These are phyloP conservation scores for Neurospora pannonica DNA, from an alignment of 495 filamentous ascomycete species.

Conservation along the genomic window DNA sequence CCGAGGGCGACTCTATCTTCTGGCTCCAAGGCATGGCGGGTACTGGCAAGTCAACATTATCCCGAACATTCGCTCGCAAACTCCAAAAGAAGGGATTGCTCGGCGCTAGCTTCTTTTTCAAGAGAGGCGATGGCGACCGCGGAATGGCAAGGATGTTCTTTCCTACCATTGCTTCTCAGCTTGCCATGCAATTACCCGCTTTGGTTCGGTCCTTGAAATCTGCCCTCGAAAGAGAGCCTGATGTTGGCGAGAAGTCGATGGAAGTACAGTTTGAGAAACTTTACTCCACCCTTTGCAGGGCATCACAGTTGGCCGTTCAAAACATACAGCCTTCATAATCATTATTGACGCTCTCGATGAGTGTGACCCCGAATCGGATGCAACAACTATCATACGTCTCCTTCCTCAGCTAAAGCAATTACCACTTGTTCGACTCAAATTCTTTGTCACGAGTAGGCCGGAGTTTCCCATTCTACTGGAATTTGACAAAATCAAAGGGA, in stretches of 20 bases:
- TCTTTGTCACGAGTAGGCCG: slow-evolving; percentile 34
- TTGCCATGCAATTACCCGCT: slow-evolving; percentile 20
- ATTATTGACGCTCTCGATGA: slow-evolving; percentile 48
- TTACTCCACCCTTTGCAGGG: slow-evolving; percentile 30
- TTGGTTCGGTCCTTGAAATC: slow-evolving; percentile 24
- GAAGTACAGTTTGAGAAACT: slow-evolving; percentile 42
- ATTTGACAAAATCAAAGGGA: slow-evolving; percentile 17
- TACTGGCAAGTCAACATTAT: slow-evolving; percentile 38
- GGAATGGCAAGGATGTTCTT: slow-evolving; percentile 33
- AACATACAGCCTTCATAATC: slow-evolving; percentile 17
- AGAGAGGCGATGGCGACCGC: slow-evolving; percentile 34
- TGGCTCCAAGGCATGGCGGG: slow-evolving; percentile 40
- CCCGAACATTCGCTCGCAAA: slow-evolving; percentile 26
- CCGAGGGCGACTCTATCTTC: slow-evolving; percentile 23
- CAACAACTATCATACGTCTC: slow-evolving; percentile 28
- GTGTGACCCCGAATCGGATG: slow-evolving; percentile 33
- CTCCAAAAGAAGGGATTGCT: slow-evolving; percentile 12
- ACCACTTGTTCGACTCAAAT: slow-evolving; percentile 2
- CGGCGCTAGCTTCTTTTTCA: slow-evolving; percentile 44
- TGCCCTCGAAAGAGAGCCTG: slow-evolving; percentile 29
- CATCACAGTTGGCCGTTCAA: not conserved
- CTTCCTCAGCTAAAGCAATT: slow-evolving; percentile 13
- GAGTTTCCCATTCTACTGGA: slow-evolving; percentile 33
- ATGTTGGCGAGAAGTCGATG: slow-evolving; percentile 28
- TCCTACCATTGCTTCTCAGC: slow-evolving; percentile 34